Evolutionary conservation across 192 early-diverging fungal species (phyloP), one percentile per base, ranked within the genome.

Genomic region (Entomortierella parvispora): DNA sequence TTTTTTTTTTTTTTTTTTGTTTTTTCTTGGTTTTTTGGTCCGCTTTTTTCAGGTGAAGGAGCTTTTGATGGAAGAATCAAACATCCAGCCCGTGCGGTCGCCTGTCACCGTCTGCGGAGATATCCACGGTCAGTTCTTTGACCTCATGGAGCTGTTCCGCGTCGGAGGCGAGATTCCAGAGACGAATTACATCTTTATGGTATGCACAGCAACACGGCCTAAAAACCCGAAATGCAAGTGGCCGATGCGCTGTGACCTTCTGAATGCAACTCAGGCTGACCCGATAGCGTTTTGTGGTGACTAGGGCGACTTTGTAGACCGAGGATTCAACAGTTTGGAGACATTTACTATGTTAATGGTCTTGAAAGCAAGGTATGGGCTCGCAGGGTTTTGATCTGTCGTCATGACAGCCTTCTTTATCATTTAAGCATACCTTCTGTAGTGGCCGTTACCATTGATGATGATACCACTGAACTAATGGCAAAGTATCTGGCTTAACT

Each of bases 291-390:
- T n/a, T n/a, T n/a, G n/a, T n/a, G n/a, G n/a, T n/a, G n/a, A n/a
- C n/a, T 50, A 94, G 92, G 97, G 97, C n/a, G 97, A 99, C 81
- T 99, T 97, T 85, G 97, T 99, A 5, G 97, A 99, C 86, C 92
- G 97, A 60, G 97, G 97, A 40, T 97, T 97, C 86, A 96, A 96
- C 83, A 94, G 92, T 84, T 84, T 99, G 65, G 97, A 99, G 76
- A 97, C 96, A 31, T 97, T 97, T 77, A 96, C 96, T 20, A 69
- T 97, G 62, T 84, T 99, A 50, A 90, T 97, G 90, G 91, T 87
- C 20, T 81, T 99, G 46, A 99, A 99, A 88, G 96, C 93, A 78
- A 93, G 90, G 92, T 94, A 79, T 29, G 9, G 22, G 44, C 44
- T 11, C 44, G 44, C 44, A 45, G n/a, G n/a, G n/a, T n/a, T n/a